phyloP scores from a whole-genome alignment of 129 eudicot species.

The Flaveria brownii region DNA sequence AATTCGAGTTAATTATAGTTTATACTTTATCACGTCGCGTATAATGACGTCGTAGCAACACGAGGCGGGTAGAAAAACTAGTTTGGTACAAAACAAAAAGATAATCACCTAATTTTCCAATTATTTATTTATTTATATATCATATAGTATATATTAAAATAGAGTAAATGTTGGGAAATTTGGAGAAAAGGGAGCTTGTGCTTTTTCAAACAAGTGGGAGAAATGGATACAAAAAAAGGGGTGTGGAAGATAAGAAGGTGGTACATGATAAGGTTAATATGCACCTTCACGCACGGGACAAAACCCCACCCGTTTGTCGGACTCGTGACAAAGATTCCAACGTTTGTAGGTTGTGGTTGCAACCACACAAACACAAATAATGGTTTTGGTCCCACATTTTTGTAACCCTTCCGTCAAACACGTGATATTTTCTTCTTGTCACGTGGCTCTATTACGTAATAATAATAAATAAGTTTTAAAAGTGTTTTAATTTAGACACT shows the following conservation, averaged over 20 bases:
- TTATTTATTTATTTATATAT: not conserved
- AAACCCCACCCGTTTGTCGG: constrained; percentile 26
- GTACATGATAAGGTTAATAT: constrained; percentile 24
- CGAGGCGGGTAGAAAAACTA: too few relatives aligned
- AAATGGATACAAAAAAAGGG: constrained; percentile 12
- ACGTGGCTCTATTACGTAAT: not conserved
- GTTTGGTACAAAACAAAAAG: too few relatives aligned
- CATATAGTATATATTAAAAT: not conserved
- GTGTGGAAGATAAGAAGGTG: not conserved
- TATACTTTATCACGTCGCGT: too few relatives aligned
- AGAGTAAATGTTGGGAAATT: constrained; percentile 24
- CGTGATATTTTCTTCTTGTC: constrained; percentile 21
- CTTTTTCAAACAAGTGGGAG: constrained; percentile 35
- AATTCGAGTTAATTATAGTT: too few relatives aligned
- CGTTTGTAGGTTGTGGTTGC: constrained; percentile 24
- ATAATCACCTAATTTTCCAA: too few relatives aligned
- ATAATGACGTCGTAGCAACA: too few relatives aligned
- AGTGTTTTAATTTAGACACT: too few relatives aligned
- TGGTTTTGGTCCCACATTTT: constrained; percentile 22
- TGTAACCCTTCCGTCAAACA: constrained; percentile 19
- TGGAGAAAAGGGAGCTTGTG: constrained; percentile 16
- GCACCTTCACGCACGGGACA: constrained; percentile 27
- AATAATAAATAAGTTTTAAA: too few relatives aligned
- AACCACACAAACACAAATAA: constrained; percentile 34
- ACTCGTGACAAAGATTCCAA: constrained; percentile 30